A percentile compares a stretch with the other conserved stretches of the same genome.
Conservation (phyloP, 2,329 filamentous ascomycete genomes). For the Aspergillus piperis region DNA sequence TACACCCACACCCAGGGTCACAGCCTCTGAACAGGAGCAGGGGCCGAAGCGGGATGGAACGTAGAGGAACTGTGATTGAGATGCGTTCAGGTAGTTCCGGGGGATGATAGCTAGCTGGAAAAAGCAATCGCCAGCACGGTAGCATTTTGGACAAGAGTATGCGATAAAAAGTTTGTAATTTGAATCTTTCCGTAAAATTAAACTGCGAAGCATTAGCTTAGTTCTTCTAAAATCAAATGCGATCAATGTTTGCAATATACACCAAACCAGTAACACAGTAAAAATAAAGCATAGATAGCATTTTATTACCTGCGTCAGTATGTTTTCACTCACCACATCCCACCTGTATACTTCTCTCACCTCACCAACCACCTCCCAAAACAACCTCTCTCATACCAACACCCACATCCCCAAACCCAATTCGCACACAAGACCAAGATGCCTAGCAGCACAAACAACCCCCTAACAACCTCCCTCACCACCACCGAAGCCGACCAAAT, state of each 20-base stretch:
- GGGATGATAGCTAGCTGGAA: too few relatives aligned
- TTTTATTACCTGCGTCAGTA: neutral
- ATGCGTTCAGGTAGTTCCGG: neutral
- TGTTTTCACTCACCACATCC: neutral
- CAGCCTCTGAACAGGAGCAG: neutral
- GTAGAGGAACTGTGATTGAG: neutral
- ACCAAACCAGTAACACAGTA: neutral
- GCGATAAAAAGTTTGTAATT: too few relatives aligned
- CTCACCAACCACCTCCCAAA: neutral
- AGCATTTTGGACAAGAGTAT: too few relatives aligned
- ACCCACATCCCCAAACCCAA: neutral
- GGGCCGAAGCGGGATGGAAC: neutral
- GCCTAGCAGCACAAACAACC: neutral
- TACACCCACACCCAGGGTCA: too few relatives aligned
- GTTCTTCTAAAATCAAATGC: too few relatives aligned
- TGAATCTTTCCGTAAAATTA: too few relatives aligned
- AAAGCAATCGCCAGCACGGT: too few relatives aligned
- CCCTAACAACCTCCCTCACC: constrained; percentile 36
- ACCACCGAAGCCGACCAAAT: constrained; percentile 60
- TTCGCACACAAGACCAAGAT: neutral
- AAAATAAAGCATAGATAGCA: neutral
- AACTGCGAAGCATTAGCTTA: too few relatives aligned
- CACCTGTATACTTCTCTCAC: neutral
- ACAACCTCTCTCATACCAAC: neutral
- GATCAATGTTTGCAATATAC: too few relatives aligned